Percentiles rank a stretch among this genome's conserved stretches.
Evolutionary conservation across 2,329 filamentous ascomycete species (phyloP).

Genomic region (Microdochium nivale): DNA sequence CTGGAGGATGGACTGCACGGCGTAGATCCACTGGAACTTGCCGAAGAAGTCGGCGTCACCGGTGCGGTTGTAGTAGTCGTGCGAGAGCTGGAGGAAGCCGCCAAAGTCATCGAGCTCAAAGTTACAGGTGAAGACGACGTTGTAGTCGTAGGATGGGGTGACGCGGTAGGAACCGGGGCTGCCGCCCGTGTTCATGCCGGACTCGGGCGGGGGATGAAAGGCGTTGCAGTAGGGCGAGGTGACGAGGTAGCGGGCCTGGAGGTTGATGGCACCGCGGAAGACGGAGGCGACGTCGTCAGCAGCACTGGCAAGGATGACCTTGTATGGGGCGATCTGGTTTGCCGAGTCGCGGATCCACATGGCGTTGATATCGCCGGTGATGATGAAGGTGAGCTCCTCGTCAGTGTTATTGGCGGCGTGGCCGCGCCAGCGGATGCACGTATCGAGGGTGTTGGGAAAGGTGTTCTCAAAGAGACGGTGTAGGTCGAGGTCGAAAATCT

Average conservation of each 20-base stretch:
- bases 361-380: conserved; percentile 83
- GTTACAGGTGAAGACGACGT: conserved; percentile 73
- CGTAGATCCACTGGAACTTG: conserved; percentile 58
- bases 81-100: conserved; percentile 63
- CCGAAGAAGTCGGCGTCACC: conserved; percentile 59
- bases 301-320: conserved; percentile 50
- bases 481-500: conserved; percentile 69
- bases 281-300: conserved; percentile 54
- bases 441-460: conserved; percentile 69
- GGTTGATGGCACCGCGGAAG: conserved; percentile 67
- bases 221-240: conserved; percentile 82
- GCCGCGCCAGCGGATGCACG: conserved; percentile 62
- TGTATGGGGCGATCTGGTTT: conserved; percentile 71
- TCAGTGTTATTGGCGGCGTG: conserved; percentile 43
- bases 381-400: conserved; percentile 71
- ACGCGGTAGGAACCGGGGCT: conserved; percentile 53
- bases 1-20: conserved; percentile 49
- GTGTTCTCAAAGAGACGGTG: conserved; percentile 63
- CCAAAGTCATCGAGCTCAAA: conserved; percentile 77
- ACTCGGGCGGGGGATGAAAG: conserved; percentile 80
- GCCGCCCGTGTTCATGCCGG: conserved; percentile 48
- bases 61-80: conserved; percentile 63
- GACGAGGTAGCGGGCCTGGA: conserved; percentile 63
- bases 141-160: conserved; percentile 56
- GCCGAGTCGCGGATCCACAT: conserved; percentile 89